Evolutionary conservation across 2,329 filamentous ascomycete genomes (phyloP).

Genomic region (Apiospora hydei): DNA sequence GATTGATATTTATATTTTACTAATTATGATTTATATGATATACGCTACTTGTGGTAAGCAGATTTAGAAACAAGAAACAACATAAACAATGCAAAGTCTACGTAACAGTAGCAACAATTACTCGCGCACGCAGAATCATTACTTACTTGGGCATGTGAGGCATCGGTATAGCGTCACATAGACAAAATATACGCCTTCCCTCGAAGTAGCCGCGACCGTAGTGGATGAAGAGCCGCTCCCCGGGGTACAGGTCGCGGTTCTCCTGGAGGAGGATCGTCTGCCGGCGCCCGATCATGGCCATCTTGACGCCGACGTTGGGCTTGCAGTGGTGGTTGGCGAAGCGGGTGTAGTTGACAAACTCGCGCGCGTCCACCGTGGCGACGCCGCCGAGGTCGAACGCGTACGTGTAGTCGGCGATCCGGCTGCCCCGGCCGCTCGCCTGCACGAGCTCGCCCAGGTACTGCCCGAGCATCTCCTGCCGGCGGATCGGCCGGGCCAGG

Average conservation of each 20-base stretch:
- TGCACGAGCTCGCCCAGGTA: conserved; percentile 7
- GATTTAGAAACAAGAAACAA: too few species aligned
- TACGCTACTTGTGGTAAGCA: too few species aligned
- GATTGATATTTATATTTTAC: too few species aligned
- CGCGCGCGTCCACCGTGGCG: not conserved
- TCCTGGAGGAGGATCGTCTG: not conserved
- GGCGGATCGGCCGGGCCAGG: not conserved
- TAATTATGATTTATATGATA: too few species aligned
- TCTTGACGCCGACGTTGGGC: not conserved
- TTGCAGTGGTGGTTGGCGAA: conserved; percentile 9
- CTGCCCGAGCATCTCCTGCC: not conserved
- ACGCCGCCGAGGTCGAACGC: not conserved
- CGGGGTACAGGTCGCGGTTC: not conserved
- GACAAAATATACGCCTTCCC: not conserved
- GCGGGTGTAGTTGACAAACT: not conserved
- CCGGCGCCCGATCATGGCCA: not conserved
- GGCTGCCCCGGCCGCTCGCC: not conserved
- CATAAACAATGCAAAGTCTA: too few species aligned
- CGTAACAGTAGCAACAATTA: too few species aligned
- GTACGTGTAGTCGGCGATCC: not conserved
- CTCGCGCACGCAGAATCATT: not conserved
- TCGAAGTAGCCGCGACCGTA: not conserved
- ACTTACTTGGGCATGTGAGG: not conserved
- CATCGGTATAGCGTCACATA: not conserved
- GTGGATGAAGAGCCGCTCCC: not conserved